Base-by-base conservation (phyloP, 1,139 yeast genomes). In the Pichia kudriavzevii region DNA sequence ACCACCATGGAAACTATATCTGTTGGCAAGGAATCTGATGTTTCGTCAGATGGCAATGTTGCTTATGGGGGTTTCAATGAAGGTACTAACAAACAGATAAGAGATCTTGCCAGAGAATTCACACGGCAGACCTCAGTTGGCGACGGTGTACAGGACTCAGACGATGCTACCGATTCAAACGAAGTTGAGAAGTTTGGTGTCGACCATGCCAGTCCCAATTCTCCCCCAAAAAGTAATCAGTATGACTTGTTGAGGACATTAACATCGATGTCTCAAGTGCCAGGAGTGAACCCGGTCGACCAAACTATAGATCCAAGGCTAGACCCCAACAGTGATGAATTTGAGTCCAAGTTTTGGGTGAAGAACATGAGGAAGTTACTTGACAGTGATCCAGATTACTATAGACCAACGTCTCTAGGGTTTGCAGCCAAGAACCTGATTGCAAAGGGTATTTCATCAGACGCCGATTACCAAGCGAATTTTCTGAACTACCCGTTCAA, bases 391-490 rank as follows among this genome's bases (percentile, higher is more conserved):
- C 72, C 75, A 1, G 85, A 76, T 4, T 69, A 74, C 50, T 81
- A 73, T 56, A 75, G 77, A 47, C 76, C 76, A 13, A 66, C 77
- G 25, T 66, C 72, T 16, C 59, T 82, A 38, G 94, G 95, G 7
- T 65, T 85, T 29, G 70, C 79, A 5, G 84, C 77, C 66, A 69
- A 72, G 41, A 62, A 82, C 50, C 61, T 87, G 46, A 60, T 81
- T 38, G 93, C 91, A 1, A 71, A 65, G 46, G 96, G 95, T 42
- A 69, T 69, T 40, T 85, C 93, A 9, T 66, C 80, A 5, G 93
- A 81, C 51, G 73, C 87, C 5, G 93, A 82, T 50, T 87, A 79
- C 58, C 95, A 84, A 58, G 62, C 81, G 14, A 83, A 87, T 2
- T 77, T 82, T n/a, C 50, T 68, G 19, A 83, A 81, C 50, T 19